Evolutionary conservation across 2,329 filamentous ascomycete genomes (phyloP).

Genomic region (Fusarium sp.): DNA sequence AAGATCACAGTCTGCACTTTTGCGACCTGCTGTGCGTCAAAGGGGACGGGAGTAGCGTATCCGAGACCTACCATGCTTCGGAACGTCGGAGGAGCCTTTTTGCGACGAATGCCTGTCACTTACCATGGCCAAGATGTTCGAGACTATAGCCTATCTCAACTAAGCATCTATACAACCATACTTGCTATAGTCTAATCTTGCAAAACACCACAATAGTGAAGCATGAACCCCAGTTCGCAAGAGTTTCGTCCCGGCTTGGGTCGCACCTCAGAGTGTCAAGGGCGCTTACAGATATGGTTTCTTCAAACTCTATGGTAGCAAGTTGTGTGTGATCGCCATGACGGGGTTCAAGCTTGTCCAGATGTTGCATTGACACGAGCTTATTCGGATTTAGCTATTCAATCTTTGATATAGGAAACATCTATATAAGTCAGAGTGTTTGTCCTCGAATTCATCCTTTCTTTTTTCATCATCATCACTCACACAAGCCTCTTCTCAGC

Average conservation of each 20-base stretch:
- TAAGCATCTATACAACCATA: background rate
- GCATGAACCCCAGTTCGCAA: slow-evolving; percentile 6
- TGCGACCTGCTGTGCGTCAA: slow-evolving; percentile 1
- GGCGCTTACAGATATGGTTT: slow-evolving; percentile 21
- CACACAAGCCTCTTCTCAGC: slow-evolving; percentile 28
- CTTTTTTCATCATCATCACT: slow-evolving; percentile 26
- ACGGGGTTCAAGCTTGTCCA: slow-evolving; percentile 8
- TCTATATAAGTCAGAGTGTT: slow-evolving; percentile 42
- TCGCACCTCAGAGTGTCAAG: slow-evolving; percentile 5
- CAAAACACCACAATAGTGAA: slow-evolving; percentile 5
- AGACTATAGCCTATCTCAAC: slow-evolving; percentile 5
- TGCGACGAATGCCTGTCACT: slow-evolving; percentile 26
- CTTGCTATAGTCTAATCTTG: slow-evolving; percentile 6
- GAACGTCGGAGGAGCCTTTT: slow-evolving; percentile 13
- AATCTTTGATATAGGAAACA: slow-evolving; percentile 9
- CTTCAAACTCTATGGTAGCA: slow-evolving; percentile 24
- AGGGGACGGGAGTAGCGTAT: slow-evolving; percentile 41
- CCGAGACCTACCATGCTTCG: slow-evolving; percentile 38
- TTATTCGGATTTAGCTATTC: slow-evolving; percentile 34
- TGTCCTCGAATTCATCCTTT: slow-evolving; percentile 21
- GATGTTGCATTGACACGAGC: slow-evolving; percentile 28
- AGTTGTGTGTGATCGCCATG: slow-evolving; percentile 31
- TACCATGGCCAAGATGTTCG: slow-evolving; percentile 7
- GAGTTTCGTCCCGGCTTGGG: slow-evolving; percentile 8
- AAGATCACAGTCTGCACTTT: background rate